Evolutionary conservation across 1,139 yeast genomes (phyloP), one percentile per base, ranked within the genome.

Genomic region (Zygosaccharomyces sapae): DNA sequence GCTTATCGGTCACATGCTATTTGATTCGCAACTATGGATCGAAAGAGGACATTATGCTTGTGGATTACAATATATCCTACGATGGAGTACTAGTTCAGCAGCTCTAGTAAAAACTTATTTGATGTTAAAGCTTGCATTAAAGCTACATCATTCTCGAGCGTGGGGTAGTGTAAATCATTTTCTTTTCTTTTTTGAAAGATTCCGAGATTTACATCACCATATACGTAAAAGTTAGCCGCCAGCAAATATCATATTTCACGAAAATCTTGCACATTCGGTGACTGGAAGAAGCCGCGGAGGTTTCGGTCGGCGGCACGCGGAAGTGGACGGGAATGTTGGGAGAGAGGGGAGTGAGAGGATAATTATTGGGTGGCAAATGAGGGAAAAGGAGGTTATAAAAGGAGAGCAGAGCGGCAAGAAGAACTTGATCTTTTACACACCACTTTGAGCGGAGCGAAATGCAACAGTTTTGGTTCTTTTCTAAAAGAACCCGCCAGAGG

Each of bases 351-450:
- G 10, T 10, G n/a, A 27, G 27, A 24, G 27, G 27, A 9, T 24
- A 24, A 24, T 9, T 24, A 7, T 24, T 24, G 9, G 27, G 27
- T 47, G n/a, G 44, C 46, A 1, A 20, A 29, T 10, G 33, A 38
- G 24, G 41, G 33, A 25, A 45, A 38, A n/a, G 38, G 25, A 37
- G 16, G 31, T 13, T n/a, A 38, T 38, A 10, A 16, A 24, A 22
- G 38, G 19, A n/a, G 37, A 43, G 25, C 25, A 4, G 18, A 30
- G 20, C 22, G 16, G 19, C n/a, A 8, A 13, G 13, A 38, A 20
- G 36, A 24, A 25, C 35, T 22, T 19, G 34, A 19, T 16, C 16
- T 16, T 16, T 16, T 16, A 16, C 16, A 16, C 16, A 16, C 16
- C 16, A 16, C 16, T 16, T 16, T 16, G 31, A 27, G 12, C 31